phyloP scores from a whole-genome alignment of 257 asterid genomes.

The Rhazya stricta region DNA sequence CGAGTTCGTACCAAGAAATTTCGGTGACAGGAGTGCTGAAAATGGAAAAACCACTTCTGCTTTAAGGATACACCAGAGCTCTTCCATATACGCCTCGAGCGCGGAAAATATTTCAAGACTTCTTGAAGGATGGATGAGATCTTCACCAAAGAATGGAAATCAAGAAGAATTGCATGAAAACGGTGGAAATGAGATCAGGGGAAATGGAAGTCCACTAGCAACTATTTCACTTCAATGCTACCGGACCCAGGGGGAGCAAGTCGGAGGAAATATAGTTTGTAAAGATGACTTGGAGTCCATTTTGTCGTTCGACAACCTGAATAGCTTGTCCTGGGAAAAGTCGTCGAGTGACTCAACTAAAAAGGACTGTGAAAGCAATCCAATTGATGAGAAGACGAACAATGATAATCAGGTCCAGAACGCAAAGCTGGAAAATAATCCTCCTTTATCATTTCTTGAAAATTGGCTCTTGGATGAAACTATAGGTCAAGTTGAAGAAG shows the following conservation, averaged over 20 bases:
- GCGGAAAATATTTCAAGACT: constrained; percentile 88
- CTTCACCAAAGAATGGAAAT: constrained; percentile 36
- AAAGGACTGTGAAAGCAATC: constrained; percentile 29
- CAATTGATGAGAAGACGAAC: constrained; percentile 27
- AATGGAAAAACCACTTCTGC: constrained; percentile 13
- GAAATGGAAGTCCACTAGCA: not conserved
- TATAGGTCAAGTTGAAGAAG: constrained; percentile 58
- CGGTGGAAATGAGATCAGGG: not conserved
- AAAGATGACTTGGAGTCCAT: constrained; percentile 41
- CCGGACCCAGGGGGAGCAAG: constrained; percentile 23
- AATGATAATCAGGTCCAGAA: constrained; percentile 21
- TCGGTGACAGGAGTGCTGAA: constrained; percentile 9
- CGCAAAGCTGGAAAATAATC: constrained; percentile 33
- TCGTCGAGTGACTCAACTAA: constrained; percentile 11
- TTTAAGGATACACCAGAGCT: constrained; percentile 13
- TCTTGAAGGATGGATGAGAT: constrained; percentile 90
- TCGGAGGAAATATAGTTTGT: constrained; percentile 18
- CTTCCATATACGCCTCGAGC: constrained; percentile 79
- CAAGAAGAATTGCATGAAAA: not conserved
- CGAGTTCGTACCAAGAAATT: constrained; percentile 32
- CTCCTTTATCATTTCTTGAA: constrained; percentile 72
- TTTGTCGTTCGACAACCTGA: constrained; percentile 34
- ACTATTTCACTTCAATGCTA: constrained; percentile 25
- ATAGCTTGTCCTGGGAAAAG: constrained; percentile 22
- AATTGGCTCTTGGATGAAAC: constrained; percentile 88